Evolutionary conservation across 179 eudicot species (phyloP), one percentile per base, ranked within the genome.

Genomic region (Actinidia chinensis): DNA sequence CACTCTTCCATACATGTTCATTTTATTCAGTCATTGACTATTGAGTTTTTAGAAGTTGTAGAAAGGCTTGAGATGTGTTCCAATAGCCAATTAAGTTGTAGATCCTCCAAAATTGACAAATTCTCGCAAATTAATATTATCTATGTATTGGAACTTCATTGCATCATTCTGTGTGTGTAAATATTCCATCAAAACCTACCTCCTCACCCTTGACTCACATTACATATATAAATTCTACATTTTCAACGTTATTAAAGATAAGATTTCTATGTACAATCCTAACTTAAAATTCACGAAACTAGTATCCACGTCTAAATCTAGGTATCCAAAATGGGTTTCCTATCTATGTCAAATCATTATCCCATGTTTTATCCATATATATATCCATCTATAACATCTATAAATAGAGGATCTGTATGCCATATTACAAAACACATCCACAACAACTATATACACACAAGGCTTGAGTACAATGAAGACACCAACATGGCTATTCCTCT

Each of bases 401-500:
- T 68, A 68, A 68, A 44, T 68, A 68, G 43, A 0, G 1, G 20
- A 47, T 43, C 8, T 4, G 12, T 17, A 22, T 61, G 40, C n/a
- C 66, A 61, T 61, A 61, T 22, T 59, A 22, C 14, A 14, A 22
- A 22, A 54, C 15, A 17, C 58, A 54, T 13, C 0, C 17, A 54
- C 14, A 3, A 18, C 8, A 56, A 56, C 6, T 9, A 61, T 1
- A 12, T 40, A 36, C 4, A 11, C 51, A 44, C 46, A 20, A 36
- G 0, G 25, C 28, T 4, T 43, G 10, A 42, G 2, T 17, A 68
- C 54, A 44, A 68, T 68, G 54, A 68, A 68, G 73, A 66, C 48
- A 44, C 51, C 33, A 68, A 68, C 58, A 12, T 48, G 22, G n/a
- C 74, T 70, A 25, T 13, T 70, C 22, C 40, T 70, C 74, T 48